Evolutionary conservation across 75 land plant species (phyloP).

Genomic region (Picea glauca): DNA sequence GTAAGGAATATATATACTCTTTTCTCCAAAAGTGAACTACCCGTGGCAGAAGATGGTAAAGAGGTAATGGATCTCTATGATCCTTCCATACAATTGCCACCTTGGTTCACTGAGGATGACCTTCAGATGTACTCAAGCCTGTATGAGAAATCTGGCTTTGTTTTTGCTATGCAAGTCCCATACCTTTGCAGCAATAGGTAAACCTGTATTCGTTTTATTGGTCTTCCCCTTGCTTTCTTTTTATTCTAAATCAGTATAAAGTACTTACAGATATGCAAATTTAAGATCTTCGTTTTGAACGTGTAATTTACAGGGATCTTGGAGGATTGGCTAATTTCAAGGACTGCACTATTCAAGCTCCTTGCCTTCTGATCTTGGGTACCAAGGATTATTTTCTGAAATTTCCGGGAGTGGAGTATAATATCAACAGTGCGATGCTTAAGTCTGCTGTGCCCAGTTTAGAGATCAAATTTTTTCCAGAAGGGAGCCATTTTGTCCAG

Average conservation of each 20-base stretch:
- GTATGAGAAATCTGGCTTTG: conserved; percentile 54
- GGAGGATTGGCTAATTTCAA: not conserved
- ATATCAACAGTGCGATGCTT: conserved; percentile 25
- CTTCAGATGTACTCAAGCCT: conserved; percentile 34
- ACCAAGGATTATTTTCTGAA: conserved; percentile 40
- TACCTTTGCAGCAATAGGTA: conserved; percentile 15
- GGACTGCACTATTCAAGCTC: conserved; percentile 26
- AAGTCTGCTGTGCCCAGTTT: conserved; percentile 29
- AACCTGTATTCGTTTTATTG: too few relatives aligned
- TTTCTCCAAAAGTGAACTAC: conserved; percentile 48
- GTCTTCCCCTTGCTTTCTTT: too few relatives aligned
- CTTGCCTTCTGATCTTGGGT: conserved; percentile 38
- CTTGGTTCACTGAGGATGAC: conserved; percentile 61
- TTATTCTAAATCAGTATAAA: not conserved
- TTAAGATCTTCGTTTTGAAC: not conserved
- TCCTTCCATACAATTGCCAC: conserved; percentile 38
- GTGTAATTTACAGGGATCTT: too few relatives aligned
- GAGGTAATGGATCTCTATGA: conserved; percentile 60
- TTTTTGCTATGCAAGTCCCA: conserved; percentile 43
- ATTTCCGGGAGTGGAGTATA: conserved; percentile 43
- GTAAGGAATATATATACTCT: conserved; percentile 51
- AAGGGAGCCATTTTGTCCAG: conserved; percentile 53
- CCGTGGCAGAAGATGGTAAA: conserved; percentile 37
- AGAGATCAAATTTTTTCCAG: conserved; percentile 20
- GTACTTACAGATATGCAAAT: not conserved